Conservation (phyloP, 2,329 filamentous ascomycete species). For the Rhynchosporium agropyri region DNA sequence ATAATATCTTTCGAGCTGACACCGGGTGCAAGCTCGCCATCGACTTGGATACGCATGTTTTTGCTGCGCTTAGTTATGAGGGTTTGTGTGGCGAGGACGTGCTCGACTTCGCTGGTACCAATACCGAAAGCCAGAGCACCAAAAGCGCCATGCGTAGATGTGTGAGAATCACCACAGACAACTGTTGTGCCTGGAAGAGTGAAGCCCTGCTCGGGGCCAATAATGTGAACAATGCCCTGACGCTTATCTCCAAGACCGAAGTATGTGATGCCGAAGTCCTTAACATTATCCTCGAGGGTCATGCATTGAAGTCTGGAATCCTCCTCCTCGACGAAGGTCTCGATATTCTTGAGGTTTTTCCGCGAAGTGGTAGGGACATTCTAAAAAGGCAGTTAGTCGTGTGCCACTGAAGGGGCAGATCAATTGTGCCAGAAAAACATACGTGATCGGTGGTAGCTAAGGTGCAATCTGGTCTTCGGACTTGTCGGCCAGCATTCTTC, state of each 20-base stretch:
- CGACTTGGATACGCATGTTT: constrained; percentile 97
- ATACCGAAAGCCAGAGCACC: constrained; percentile 95
- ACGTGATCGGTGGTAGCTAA: constrained; percentile 96
- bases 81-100: constrained; percentile 95
- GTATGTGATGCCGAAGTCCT: constrained; percentile 94
- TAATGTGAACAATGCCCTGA: constrained; percentile 98
- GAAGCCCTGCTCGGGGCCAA: constrained; percentile 97
- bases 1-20: constrained; percentile 97
- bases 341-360: constrained; percentile 92
- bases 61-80: constrained; percentile 94
- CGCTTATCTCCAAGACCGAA: constrained; percentile 96
- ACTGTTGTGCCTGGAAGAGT: constrained; percentile 96
- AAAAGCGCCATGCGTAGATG: constrained; percentile 96
- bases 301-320: constrained; percentile 93
- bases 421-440: constrained; percentile 47
- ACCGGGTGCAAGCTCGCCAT: constrained; percentile 85
- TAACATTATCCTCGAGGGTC: constrained; percentile 96
- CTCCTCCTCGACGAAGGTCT: constrained; percentile 90
- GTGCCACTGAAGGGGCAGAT: not conserved
- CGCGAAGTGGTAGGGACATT: constrained; percentile 92
- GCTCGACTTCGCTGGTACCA: constrained; percentile 97
- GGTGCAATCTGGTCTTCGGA: constrained; percentile 94
- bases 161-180: constrained; percentile 97
- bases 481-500: constrained; percentile 82
- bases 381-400: constrained; percentile 49